Evolutionary conservation across 768 basidiomycete genomes (phyloP).

Genomic region (Boletus subparvulus): DNA sequence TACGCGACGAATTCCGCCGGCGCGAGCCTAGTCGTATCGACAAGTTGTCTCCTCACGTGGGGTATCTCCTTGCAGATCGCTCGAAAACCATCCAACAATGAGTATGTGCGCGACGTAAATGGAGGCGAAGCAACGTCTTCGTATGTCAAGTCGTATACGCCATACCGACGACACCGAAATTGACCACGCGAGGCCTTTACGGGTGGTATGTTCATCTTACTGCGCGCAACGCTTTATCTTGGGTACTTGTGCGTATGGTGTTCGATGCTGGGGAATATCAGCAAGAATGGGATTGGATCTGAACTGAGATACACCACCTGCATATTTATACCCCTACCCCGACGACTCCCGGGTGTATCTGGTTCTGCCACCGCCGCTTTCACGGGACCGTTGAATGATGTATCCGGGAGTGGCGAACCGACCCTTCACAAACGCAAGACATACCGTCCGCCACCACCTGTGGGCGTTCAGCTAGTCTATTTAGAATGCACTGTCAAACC

Average conservation of each 20-base stretch:
- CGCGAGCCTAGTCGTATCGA: constrained; percentile 22
- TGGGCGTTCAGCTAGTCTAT: constrained; percentile 6
- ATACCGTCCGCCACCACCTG: constrained; percentile 1
- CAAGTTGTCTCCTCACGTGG: constrained; percentile 5
- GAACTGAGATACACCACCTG: neutral
- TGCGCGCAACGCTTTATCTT: neutral
- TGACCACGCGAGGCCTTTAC: neutral
- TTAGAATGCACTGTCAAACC: neutral
- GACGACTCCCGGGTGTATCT: neutral
- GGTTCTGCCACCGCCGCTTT: constrained; percentile 6
- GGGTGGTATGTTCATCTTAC: neutral
- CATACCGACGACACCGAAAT: constrained; percentile 16
- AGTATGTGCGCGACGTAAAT: neutral
- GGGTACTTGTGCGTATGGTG: neutral
- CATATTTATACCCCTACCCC: constrained; percentile 18
- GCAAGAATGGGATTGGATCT: neutral
- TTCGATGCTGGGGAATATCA: neutral
- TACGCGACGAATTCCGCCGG: constrained; percentile 22
- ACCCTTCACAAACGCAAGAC: constrained; percentile 1
- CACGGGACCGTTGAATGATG: neutral
- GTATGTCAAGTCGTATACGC: constrained; percentile 25
- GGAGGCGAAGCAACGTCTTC: constrained; percentile 10
- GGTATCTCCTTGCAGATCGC: constrained; percentile 1
- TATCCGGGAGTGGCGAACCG: neutral
- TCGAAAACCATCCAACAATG: neutral